These are phyloP conservation scores for Fraxinus sp. DNA, from an alignment of 305 asterid genomes.

Conservation along the genomic window DNA sequence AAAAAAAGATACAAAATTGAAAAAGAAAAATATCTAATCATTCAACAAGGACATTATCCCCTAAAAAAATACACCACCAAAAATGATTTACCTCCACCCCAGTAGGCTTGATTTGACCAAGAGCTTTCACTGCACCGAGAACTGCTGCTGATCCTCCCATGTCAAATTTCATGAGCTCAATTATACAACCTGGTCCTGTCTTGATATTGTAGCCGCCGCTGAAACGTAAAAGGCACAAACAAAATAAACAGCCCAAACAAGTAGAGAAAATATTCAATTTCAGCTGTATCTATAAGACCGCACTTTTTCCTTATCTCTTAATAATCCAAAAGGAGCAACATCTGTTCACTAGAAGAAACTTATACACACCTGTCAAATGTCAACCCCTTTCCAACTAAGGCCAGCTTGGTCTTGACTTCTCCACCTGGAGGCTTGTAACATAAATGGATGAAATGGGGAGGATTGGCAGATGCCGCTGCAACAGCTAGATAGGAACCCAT, in stretches of 20 bases:
- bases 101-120: conserved; percentile 86
- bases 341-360: neutral
- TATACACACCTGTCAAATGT: conserved; percentile 84
- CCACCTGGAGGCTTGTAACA: conserved; percentile 86
- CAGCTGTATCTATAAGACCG: neutral
- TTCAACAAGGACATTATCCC: neutral
- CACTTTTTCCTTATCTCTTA: neutral
- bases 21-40: neutral
- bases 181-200: conserved; percentile 83
- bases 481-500: conserved; percentile 98
- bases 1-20: neutral
- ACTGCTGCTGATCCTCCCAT: conserved; percentile 99
- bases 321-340: neutral
- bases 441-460: conserved; percentile 89
- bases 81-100: conserved; percentile 73
- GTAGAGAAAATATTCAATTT: neutral
- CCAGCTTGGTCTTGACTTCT: conserved; percentile 75
- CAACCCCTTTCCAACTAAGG: conserved; percentile 96
- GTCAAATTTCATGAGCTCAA: conserved; percentile 94
- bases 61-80: neutral
- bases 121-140: conserved; percentile 95
- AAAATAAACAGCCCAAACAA: neutral
- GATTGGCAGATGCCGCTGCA: conserved; percentile 89
- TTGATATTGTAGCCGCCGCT: conserved; percentile 72
- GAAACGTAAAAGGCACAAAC: conserved; percentile 19